phyloP scores from a whole-genome alignment of 2,329 filamentous ascomycete species.

The Zasmidium citrigriseum region DNA sequence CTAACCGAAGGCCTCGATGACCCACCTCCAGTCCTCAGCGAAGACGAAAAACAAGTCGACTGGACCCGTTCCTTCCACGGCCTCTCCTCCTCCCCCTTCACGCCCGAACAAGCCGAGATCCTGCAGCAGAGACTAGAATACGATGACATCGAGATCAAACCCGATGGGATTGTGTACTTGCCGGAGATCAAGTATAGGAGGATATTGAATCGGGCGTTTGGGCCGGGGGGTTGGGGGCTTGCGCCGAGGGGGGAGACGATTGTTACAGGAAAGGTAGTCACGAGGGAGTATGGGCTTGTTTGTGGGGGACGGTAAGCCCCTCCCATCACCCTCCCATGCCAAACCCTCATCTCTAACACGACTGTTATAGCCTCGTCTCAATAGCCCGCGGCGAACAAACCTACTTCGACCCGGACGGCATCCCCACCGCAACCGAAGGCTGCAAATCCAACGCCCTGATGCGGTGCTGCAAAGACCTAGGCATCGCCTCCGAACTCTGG shows the following conservation, averaged over 20 bases:
- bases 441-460: constrained; percentile 98
- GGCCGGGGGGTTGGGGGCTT: constrained; percentile 92
- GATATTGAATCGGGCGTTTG: constrained; percentile 87
- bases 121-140: constrained; percentile 67
- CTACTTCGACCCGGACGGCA: constrained; percentile 86
- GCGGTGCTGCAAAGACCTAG: constrained; percentile 97
- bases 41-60: constrained; percentile 62
- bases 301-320: constrained; percentile 75
- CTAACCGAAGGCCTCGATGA: constrained; percentile 55
- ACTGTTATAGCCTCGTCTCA: constrained; percentile 70
- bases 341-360: constrained; percentile 6
- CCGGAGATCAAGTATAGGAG: constrained; percentile 97
- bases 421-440: constrained; percentile 92
- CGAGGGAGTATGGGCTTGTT: constrained; percentile 90
- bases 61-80: constrained; percentile 86
- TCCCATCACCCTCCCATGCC: constrained; percentile 11
- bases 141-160: constrained; percentile 92
- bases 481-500: constrained; percentile 93
- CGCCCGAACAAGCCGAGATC: constrained; percentile 66
- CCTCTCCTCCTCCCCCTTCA: constrained; percentile 70
- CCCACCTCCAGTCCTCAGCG: constrained; percentile 50
- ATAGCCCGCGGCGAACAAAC: constrained; percentile 92
- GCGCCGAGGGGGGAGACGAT: constrained; percentile 84
- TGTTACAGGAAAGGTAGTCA: constrained; percentile 77
- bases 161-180: constrained; percentile 92